Evolutionary conservation across 2,329 filamentous ascomycete species (phyloP).

Genomic region (Fusarium anguioides): DNA sequence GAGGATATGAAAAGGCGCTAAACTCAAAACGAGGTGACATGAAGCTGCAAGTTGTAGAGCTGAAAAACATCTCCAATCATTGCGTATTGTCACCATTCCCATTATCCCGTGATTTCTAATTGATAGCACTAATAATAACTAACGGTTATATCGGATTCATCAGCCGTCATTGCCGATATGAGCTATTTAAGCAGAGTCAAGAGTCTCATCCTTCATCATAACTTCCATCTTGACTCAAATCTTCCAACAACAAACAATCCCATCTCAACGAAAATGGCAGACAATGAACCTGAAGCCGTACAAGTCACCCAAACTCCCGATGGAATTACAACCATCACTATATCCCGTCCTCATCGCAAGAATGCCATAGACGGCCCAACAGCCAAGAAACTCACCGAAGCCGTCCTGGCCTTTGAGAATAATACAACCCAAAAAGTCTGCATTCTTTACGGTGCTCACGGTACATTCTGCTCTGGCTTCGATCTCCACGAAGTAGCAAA

Average conservation of each 20-base stretch:
- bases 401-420: not conserved
- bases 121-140: not conserved
- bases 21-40: not conserved
- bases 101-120: too few species aligned
- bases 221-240: too few species aligned
- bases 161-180: not conserved
- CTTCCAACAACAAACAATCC: not conserved
- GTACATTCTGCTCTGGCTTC: slow-evolving; percentile 10
- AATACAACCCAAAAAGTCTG: slow-evolving; percentile 1
- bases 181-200: not conserved
- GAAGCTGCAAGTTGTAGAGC: not conserved
- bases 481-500: slow-evolving; percentile 20
- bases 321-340: slow-evolving; percentile 15
- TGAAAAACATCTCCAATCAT: not conserved
- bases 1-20: not conserved
- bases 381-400: slow-evolving; percentile 9
- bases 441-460: slow-evolving; percentile 6
- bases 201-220: not conserved
- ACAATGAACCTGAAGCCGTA: not conserved
- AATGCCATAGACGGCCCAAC: slow-evolving; percentile 14
- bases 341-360: slow-evolving; percentile 7
- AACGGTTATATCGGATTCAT: not conserved
- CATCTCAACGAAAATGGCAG: not conserved
- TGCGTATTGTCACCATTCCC: not conserved
- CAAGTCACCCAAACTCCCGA: slow-evolving; percentile 2